Conservation (phyloP, 495 filamentous ascomycete species). For the Neurospora pannonica region DNA sequence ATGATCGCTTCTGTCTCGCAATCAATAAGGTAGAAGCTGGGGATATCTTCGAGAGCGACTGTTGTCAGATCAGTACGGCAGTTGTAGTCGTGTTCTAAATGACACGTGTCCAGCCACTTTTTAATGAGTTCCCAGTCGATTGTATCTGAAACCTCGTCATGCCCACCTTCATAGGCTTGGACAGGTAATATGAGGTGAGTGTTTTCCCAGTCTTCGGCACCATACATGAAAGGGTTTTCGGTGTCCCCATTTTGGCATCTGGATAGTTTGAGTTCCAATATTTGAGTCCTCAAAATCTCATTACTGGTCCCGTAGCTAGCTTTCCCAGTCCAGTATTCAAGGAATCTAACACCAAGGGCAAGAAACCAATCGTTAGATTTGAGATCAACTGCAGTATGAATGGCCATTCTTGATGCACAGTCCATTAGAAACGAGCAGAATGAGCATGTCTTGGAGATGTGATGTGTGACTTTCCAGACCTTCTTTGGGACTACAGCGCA, state of each 20-base stretch:
- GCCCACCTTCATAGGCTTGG: fast-evolving
- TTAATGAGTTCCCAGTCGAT: background rate
- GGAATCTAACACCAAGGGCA: background rate
- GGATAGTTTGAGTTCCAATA: background rate
- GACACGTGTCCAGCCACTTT: background rate
- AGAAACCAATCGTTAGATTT: background rate
- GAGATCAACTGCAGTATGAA: background rate
- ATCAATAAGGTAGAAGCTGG: background rate
- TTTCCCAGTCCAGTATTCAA: too few relatives aligned
- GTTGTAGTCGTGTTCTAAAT: background rate
- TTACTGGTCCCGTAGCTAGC: too few relatives aligned
- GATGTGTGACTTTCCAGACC: background rate
- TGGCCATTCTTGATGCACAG: background rate
- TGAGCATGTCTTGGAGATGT: background rate
- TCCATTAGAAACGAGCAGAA: background rate
- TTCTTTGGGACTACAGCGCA: background rate
- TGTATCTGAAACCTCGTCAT: background rate
- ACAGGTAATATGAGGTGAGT: background rate
- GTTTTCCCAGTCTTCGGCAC: too few relatives aligned
- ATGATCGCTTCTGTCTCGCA: background rate
- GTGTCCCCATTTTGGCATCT: background rate
- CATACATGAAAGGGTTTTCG: too few relatives aligned
- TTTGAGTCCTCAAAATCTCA: background rate
- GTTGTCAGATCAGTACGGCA: background rate
- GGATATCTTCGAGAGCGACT: background rate